A percentile compares a stretch with the other conserved stretches of the same genome.
Evolutionary conservation across 768 basidiomycete genomes (phyloP).

Genomic region (Gloeophyllum trabeum): DNA sequence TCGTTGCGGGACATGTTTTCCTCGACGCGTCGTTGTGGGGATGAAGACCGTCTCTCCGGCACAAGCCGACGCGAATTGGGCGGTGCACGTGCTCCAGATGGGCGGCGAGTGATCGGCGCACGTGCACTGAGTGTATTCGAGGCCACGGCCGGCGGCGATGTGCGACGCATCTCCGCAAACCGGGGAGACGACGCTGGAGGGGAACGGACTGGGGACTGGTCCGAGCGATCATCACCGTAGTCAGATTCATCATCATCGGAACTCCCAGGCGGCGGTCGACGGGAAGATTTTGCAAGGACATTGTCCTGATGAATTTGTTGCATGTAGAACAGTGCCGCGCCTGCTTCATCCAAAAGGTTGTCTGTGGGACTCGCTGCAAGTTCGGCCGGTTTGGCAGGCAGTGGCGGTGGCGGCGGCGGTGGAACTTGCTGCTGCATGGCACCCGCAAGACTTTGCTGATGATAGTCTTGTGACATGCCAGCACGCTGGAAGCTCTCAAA

Average conservation of each 20-base stretch:
- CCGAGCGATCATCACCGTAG: slow-evolving; percentile 7
- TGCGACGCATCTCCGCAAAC: too few species aligned
- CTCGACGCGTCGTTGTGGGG: slow-evolving; percentile 8
- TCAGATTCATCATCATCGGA: slow-evolving; percentile 27
- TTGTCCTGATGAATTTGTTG: slow-evolving; percentile 34
- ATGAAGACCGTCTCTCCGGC: slow-evolving; percentile 17
- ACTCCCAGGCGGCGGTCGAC: slow-evolving; percentile 18
- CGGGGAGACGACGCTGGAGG: too few species aligned
- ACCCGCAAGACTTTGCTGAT: too few species aligned
- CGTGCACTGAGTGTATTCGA: not conserved
- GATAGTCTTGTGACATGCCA: too few species aligned
- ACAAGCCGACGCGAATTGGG: slow-evolving; percentile 24
- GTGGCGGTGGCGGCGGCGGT: too few species aligned
- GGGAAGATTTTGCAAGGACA: slow-evolving; percentile 6
- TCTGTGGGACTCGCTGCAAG: too few species aligned
- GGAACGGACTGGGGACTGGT: not conserved
- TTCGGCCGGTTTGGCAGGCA: too few species aligned
- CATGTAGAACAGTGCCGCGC: slow-evolving; percentile 56
- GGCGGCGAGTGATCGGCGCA: slow-evolving; percentile 26
- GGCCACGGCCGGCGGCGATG: not conserved
- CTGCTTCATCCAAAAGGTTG: slow-evolving; percentile 41
- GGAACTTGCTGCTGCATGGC: too few species aligned
- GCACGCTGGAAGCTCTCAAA: too few species aligned
- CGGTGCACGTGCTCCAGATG: slow-evolving; percentile 76
- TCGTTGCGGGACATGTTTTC: slow-evolving; percentile 1